A percentile compares a stretch with the other conserved stretches of the same genome.
Evolutionary conservation across 2,329 filamentous ascomycete species (phyloP).

Genomic region (Fusarium mangiferae): DNA sequence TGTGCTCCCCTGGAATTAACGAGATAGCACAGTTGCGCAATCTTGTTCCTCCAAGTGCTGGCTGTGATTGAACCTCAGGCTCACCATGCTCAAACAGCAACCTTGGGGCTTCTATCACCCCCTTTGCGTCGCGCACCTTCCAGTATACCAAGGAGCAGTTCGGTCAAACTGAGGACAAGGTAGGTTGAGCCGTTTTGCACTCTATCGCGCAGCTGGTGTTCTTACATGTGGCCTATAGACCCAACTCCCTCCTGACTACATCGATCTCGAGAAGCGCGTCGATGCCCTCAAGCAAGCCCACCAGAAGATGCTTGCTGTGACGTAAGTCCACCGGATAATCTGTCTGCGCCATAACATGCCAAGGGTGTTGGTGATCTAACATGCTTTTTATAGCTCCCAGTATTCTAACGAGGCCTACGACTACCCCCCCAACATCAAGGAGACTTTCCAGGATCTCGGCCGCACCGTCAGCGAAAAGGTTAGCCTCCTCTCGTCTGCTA

Average conservation of each 20-base stretch:
- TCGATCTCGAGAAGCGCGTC: conserved; percentile 97
- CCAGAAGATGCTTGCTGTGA: conserved; percentile 96
- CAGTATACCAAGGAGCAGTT: conserved; percentile 99
- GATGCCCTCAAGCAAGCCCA: conserved; percentile 97
- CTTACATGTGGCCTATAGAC: conserved; percentile 66
- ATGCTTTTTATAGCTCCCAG: conserved; percentile 72
- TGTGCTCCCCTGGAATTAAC: conserved; percentile 40
- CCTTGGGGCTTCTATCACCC: conserved; percentile 84
- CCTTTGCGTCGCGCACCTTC: conserved; percentile 92
- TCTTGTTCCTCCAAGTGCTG: conserved; percentile 21
- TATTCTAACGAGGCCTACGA: conserved; percentile 91
- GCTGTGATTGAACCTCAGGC: conserved; percentile 17
- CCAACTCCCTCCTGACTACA: conserved; percentile 95
- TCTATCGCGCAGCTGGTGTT: conserved; percentile 28
- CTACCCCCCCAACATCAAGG: conserved; percentile 97
- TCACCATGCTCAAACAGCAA: conserved; percentile 52
- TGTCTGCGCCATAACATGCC: not conserved
- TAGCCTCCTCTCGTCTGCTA: conserved; percentile 85
- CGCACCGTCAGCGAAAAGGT: conserved; percentile 98
- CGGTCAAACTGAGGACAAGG: conserved; percentile 94
- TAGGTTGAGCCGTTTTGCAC: conserved; percentile 48
- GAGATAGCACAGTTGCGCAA: conserved; percentile 23
- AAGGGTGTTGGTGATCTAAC: conserved; percentile 36
- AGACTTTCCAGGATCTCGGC: conserved; percentile 96
- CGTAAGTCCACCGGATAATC: conserved; percentile 67